Evolutionary conservation across 129 eudicot genomes (phyloP).

Genomic region (Apium graveolens): DNA sequence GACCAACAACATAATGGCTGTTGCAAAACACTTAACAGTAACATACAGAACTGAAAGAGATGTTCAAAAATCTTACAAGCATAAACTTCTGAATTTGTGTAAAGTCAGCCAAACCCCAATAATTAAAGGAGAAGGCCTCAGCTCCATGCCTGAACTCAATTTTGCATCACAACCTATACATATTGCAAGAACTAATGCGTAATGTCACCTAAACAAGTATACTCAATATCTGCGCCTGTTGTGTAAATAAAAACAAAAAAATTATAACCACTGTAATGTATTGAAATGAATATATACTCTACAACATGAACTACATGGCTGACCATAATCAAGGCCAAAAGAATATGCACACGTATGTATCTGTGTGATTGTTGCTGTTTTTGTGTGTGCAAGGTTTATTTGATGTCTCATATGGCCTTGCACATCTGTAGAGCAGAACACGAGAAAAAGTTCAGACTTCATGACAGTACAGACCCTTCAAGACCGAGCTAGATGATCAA

Average conservation of each 20-base stretch:
- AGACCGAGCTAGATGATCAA: neutral
- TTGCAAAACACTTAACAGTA: too few relatives aligned
- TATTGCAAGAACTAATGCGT: neutral
- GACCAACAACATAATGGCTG: too few relatives aligned
- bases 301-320: conserved; percentile 6
- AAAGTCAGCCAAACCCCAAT: neutral
- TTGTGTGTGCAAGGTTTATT: neutral
- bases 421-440: neutral
- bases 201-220: neutral
- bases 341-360: neutral
- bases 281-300: neutral
- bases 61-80: neutral
- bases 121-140: neutral
- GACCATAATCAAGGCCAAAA: conserved; percentile 3
- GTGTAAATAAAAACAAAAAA: neutral
- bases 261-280: too few relatives aligned
- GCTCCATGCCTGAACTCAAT: neutral
- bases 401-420: neutral
- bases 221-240: neutral
- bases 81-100: neutral
- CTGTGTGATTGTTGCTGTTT: neutral
- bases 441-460: neutral
- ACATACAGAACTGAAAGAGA: too few relatives aligned
- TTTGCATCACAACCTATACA: neutral
- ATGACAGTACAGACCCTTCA: neutral